Percentiles rank a stretch among this genome's conserved stretches.
Conservation (phyloP, 768 basidiomycete genomes). For the Lanmaoa pseudosensibilis region DNA sequence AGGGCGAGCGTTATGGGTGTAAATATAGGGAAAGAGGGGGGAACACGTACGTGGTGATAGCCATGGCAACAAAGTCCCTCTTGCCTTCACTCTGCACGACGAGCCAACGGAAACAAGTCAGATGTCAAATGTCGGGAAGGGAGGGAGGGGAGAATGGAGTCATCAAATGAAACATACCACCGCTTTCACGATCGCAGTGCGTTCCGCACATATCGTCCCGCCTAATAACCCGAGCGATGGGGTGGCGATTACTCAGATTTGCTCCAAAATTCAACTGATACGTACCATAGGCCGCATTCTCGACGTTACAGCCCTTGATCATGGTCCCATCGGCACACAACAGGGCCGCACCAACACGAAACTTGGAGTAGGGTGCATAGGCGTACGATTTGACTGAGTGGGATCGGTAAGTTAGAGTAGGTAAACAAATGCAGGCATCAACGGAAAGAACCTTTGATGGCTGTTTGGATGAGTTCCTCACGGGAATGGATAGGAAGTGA, state of each 20-base stretch:
- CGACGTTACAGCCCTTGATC: conserved; percentile 87
- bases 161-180: conserved; percentile 51
- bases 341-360: conserved; percentile 89
- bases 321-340: conserved; percentile 67
- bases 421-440: background rate
- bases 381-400: conserved; percentile 61
- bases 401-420: background rate
- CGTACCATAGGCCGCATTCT: conserved; percentile 92
- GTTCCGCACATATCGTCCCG: conserved; percentile 89
- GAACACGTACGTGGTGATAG: conserved; percentile 68
- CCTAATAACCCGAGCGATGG: conserved; percentile 37
- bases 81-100: conserved; percentile 74
- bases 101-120: background rate
- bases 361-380: conserved; percentile 87
- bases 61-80: conserved; percentile 68
- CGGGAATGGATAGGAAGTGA: conserved; percentile 43
- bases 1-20: background rate
- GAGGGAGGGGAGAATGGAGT: background rate
- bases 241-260: background rate
- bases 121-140: background rate
- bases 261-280: background rate
- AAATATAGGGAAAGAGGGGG: too few relatives aligned
- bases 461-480: conserved; percentile 52
- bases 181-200: conserved; percentile 94
- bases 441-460: conserved; percentile 28